Evolutionary conservation across 805 yeast species (phyloP).

Genomic region (Pichia nakasei): DNA sequence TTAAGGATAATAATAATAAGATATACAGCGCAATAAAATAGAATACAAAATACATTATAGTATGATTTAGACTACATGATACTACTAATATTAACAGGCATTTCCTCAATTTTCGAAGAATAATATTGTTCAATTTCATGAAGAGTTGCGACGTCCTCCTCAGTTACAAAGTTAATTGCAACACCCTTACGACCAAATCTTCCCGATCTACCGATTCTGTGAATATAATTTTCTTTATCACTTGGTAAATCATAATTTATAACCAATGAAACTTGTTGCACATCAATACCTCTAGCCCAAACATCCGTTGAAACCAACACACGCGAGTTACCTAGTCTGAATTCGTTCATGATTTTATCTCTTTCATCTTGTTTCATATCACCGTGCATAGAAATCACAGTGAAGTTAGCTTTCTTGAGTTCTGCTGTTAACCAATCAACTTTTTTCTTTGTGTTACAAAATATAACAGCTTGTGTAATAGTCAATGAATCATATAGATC

Average conservation of each 20-base stretch:
- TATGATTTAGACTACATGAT: conserved; percentile 10
- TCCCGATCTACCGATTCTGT: conserved; percentile 97
- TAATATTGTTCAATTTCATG: conserved; percentile 86
- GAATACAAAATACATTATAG: too few relatives aligned
- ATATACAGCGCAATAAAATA: not conserved
- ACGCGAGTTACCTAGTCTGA: conserved; percentile 89
- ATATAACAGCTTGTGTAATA: conserved; percentile 94
- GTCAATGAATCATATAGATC: conserved; percentile 93
- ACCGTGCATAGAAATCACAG: conserved; percentile 92
- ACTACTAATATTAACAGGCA: conserved; percentile 53
- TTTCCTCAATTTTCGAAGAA: conserved; percentile 82
- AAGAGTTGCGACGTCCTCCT: conserved; percentile 62
- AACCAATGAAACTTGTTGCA: conserved; percentile 92
- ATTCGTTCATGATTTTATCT: conserved; percentile 91
- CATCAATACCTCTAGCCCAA: conserved; percentile 97
- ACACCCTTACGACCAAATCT: conserved; percentile 98
- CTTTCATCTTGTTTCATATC: conserved; percentile 93
- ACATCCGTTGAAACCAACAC: conserved; percentile 90
- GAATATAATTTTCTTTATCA: conserved; percentile 89
- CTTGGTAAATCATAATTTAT: conserved; percentile 90
- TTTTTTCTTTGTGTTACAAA: conserved; percentile 92
- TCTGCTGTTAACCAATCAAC: conserved; percentile 82
- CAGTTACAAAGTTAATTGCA: conserved; percentile 88
- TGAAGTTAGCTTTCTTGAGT: conserved; percentile 71
- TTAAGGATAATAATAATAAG: conserved; percentile 5